Evolutionary conservation across 1,139 yeast genomes (phyloP), one percentile per base, ranked within the genome.

Genomic region (Geotrichum cucujoidarum): DNA sequence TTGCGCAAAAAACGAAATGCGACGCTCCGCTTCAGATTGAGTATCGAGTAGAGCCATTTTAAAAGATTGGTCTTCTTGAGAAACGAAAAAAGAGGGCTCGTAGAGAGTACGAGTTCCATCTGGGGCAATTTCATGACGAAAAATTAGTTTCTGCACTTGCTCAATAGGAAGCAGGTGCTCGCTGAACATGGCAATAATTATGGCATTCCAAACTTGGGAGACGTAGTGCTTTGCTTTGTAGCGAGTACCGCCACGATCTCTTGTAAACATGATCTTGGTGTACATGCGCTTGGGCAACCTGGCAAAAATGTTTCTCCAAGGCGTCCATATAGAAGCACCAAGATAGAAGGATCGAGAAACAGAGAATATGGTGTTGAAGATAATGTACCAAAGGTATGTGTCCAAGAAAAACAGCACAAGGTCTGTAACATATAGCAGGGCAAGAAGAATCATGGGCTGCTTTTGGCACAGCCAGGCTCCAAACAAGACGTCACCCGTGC

Each of bases 1-100:
- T 60, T 87, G 95, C 0, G 96, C 95, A 73, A 88, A 88, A 59
- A 84, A 88, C 0, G 94, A 81, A 1, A 88, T 77, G 47, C 96
- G 71, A 57, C 96, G 69, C 59, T 84, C 83, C 0, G 95, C 94
- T 60, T 86, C 95, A 5, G 83, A 76, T 40, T 80, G 81, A 53
- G 69, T 77, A 6, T 68, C 67, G 58, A 78, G 76, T 50, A 73
- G 72, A 20, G 74, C 51, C 61, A 58, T 38, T 61, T 66, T 52
- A 63, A 63, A 22, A 65, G 66, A 50, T 60, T 59, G 74, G 58
- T 84, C 95, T 65, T 83, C 95, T 59, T 83, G 89, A n/a, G 78
- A 79, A 4, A 83, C 72, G 62, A 85, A 85, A 61, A 84, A 84
- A 1, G 79, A 66, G 1, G 95, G 95, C 1, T 83, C 75, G 52